phyloP scores from a whole-genome alignment of 2,329 filamentous ascomycete genomes.

The Aspergillus uvarum region DNA sequence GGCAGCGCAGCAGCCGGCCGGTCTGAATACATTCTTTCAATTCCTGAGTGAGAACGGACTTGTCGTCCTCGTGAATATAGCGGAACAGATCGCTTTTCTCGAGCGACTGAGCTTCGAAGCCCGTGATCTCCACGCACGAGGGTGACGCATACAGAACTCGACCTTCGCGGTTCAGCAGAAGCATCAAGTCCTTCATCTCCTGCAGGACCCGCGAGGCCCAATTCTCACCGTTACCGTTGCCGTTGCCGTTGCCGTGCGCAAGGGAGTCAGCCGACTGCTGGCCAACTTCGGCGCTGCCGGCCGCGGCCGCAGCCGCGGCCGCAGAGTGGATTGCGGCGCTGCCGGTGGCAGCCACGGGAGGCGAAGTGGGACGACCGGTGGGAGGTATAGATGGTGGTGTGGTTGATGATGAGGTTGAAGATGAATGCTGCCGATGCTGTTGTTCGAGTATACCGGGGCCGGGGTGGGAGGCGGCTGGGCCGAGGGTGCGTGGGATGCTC shows the following conservation, averaged over 20 bases:
- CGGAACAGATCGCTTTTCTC: slow-evolving; percentile 75
- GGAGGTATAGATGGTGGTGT: not conserved
- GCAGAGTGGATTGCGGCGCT: not conserved
- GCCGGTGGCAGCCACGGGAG: not conserved
- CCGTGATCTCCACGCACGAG: slow-evolving; percentile 71
- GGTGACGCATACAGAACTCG: slow-evolving; percentile 84
- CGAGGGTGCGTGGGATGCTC: slow-evolving; percentile 2
- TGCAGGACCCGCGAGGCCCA: slow-evolving; percentile 89
- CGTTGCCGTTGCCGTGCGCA: not conserved
- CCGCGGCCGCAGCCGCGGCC: not conserved
- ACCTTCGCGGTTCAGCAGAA: slow-evolving; percentile 82
- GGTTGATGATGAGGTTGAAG: not conserved
- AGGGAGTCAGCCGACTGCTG: not conserved
- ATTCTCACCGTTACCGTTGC: not conserved
- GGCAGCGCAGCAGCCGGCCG: slow-evolving; percentile 76
- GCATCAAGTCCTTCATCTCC: slow-evolving; percentile 83
- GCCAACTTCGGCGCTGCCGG: not conserved
- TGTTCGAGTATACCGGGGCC: not conserved
- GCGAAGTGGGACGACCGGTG: not conserved
- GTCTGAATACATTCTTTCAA: slow-evolving; percentile 85
- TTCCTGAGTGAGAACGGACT: slow-evolving; percentile 77
- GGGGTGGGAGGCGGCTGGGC: not conserved
- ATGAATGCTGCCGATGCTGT: not conserved
- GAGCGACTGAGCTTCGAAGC: slow-evolving; percentile 70
- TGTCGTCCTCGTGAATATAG: slow-evolving; percentile 82